Evolutionary conservation across 2,329 filamentous ascomycete species (phyloP).

Genomic region (Fusarium albosuccineum): DNA sequence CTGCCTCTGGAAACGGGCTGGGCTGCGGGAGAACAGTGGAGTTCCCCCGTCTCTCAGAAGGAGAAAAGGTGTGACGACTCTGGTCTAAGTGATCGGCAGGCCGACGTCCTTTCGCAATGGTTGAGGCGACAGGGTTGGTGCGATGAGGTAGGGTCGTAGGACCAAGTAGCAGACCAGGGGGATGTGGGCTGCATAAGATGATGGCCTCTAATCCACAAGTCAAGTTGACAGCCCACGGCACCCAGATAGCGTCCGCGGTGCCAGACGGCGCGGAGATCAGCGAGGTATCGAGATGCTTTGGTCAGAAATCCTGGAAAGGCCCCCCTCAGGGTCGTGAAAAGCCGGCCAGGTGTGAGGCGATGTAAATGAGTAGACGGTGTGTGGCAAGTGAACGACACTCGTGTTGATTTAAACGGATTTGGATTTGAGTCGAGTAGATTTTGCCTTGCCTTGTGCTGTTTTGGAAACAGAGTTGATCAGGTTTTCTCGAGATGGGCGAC

Average conservation of each 20-base stretch:
- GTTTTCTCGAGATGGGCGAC: conserved; percentile 17
- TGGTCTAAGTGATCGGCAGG: conserved; percentile 67
- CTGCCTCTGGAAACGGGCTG: conserved; percentile 54
- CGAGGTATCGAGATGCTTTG: conserved; percentile 35
- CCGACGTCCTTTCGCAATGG: conserved; percentile 64
- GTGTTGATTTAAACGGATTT: conserved; percentile 6
- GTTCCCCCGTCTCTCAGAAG: conserved; percentile 50
- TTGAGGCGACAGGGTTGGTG: conserved; percentile 60
- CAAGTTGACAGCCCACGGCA: conserved; percentile 49
- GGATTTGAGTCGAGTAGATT: conserved; percentile 3
- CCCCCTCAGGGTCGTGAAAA: conserved; percentile 13
- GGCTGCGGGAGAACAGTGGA: conserved; percentile 56
- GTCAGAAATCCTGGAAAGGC: conserved; percentile 35
- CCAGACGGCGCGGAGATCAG: conserved; percentile 45
- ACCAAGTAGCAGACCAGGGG: conserved; percentile 52
- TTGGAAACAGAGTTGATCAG: conserved; percentile 7
- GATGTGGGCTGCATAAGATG: conserved; percentile 53
- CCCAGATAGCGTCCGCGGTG: conserved; percentile 46
- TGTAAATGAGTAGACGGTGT: conserved; percentile 12
- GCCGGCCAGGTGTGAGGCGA: conserved; percentile 8
- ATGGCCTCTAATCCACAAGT: conserved; percentile 46
- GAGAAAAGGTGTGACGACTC: conserved; percentile 64
- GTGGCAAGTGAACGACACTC: conserved; percentile 1
- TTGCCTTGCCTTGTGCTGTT: conserved; percentile 5
- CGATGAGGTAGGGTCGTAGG: conserved; percentile 57